phyloP scores from a whole-genome alignment of 2,329 filamentous ascomycete species.

The Xylariaceae sp. region DNA sequence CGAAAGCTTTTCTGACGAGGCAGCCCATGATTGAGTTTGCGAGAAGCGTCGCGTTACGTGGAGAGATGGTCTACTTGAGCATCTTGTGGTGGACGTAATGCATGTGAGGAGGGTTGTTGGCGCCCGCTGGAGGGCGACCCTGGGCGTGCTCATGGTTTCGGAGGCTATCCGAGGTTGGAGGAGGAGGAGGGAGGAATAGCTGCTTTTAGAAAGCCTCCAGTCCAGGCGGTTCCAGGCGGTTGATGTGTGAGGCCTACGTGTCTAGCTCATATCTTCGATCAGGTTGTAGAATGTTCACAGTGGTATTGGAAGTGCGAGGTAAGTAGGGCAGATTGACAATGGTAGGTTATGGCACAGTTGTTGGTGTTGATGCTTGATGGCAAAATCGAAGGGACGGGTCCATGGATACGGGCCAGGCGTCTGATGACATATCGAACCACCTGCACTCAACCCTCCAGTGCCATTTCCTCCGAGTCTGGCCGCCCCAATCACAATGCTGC shows the following conservation, averaged over 20 bases:
- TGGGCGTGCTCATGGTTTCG: slow-evolving; percentile 42
- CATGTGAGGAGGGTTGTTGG: slow-evolving; percentile 26
- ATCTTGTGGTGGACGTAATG: slow-evolving; percentile 37
- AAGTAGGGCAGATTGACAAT: slow-evolving; percentile 1
- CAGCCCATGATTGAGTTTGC: slow-evolving; percentile 28
- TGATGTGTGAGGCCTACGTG: too few relatives aligned
- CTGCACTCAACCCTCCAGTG: slow-evolving; percentile 11
- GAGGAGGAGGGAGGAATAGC: neutral
- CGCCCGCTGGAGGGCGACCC: slow-evolving; percentile 34
- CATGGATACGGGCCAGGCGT: slow-evolving; percentile 17
- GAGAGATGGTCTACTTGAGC: slow-evolving; percentile 39
- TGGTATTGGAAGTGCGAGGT: neutral
- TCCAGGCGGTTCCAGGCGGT: neutral
- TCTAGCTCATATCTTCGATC: too few relatives aligned
- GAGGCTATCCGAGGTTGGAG: neutral
- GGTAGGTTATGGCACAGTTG: neutral
- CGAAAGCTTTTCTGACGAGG: slow-evolving; percentile 28
- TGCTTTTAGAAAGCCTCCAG: slow-evolving; percentile 4
- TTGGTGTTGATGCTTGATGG: slow-evolving; percentile 12
- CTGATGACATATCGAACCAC: slow-evolving; percentile 27
- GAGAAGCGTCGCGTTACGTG: slow-evolving; percentile 43
- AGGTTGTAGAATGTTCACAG: too few relatives aligned
- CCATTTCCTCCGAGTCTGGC: slow-evolving; percentile 31
- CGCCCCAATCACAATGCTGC: slow-evolving; percentile 35
- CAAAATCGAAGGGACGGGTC: slow-evolving; percentile 10